Conservation (phyloP, 371 early-diverging fungal genomes). For the Mortierella sp. region DNA sequence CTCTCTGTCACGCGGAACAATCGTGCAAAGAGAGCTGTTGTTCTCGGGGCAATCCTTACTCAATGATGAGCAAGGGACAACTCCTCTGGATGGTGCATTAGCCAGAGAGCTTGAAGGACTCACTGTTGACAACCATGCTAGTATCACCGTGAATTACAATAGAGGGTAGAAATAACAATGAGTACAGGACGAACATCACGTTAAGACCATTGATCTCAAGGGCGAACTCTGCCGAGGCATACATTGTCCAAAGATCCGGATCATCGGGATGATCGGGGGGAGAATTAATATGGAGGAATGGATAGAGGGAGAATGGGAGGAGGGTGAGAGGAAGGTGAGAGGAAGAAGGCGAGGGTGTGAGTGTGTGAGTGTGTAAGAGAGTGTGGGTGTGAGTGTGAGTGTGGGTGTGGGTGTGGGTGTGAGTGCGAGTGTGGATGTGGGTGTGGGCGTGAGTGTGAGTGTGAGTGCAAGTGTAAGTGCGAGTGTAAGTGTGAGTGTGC, state of each 20-base stretch:
- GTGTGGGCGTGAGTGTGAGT: too few species aligned
- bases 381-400: too few species aligned
- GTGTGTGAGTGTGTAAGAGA: too few species aligned
- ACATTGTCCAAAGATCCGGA: background rate
- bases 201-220: background rate
- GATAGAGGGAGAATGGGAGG: too few species aligned
- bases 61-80: background rate
- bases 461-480: too few species aligned
- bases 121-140: conserved; percentile 26
- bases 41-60: background rate
- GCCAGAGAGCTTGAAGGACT: background rate
- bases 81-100: too few species aligned
- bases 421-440: too few species aligned
- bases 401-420: too few species aligned
- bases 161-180: background rate
- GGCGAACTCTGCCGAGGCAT: background rate
- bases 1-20: conserved; percentile 9
- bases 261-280: background rate
- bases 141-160: background rate
- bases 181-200: background rate
- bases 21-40: background rate
- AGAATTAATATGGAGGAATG: background rate
- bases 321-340: too few species aligned
- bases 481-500: too few species aligned
- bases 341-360: too few species aligned